A percentile compares a stretch with the other conserved stretches of the same genome.
These are phyloP conservation scores for Bromus sterilis DNA, from an alignment of 176 grass and related monocot genomes.

Conservation along the genomic window DNA sequence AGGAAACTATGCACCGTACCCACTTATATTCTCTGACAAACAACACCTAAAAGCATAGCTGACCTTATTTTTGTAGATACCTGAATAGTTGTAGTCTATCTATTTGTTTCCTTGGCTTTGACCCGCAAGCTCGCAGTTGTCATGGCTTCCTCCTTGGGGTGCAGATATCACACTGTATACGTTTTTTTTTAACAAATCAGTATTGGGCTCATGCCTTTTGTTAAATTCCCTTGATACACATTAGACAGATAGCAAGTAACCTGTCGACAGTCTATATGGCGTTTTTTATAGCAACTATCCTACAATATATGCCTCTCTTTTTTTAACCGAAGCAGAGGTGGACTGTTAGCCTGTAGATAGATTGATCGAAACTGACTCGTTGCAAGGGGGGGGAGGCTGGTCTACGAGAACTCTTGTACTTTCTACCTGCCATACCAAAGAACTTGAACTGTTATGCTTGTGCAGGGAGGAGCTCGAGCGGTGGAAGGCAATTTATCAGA, in stretches of 20 bases:
- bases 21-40: not conserved
- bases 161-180: not conserved
- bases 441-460: not conserved
- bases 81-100: not conserved
- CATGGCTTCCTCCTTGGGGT: not conserved
- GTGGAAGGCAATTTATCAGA: conserved; percentile 73
- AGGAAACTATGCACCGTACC: not conserved
- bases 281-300: no score
- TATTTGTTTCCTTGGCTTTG: not conserved
- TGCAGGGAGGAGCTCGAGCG: conserved; percentile 88
- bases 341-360: not conserved
- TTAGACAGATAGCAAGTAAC: not conserved
- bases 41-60: not conserved
- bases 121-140: not conserved
- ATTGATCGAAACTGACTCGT: not conserved
- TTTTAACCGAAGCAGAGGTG: not conserved
- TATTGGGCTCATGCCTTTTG: not conserved
- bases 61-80: not conserved
- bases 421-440: not conserved
- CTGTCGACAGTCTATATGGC: not conserved
- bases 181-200: not conserved
- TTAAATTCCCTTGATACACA: not conserved
- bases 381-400: not conserved
- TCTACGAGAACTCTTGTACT: not conserved
- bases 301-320: no score